Percentiles rank a stretch among this genome's conserved stretches.
phyloP scores from a whole-genome alignment of 1,139 yeast genomes.

The Geotrichum candidum region DNA sequence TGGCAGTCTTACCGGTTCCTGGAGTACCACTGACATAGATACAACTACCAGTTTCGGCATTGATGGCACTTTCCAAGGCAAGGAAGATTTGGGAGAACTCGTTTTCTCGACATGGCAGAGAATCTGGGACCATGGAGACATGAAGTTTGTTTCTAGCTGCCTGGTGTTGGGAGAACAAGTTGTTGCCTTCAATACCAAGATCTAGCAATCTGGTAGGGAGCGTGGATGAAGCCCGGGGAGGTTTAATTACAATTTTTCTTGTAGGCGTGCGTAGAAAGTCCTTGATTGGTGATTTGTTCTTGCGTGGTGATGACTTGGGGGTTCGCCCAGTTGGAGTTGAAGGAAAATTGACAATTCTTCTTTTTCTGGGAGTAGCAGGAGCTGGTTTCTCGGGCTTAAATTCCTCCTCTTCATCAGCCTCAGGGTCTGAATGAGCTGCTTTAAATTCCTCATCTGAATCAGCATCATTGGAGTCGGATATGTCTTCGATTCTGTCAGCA shows the following conservation, averaged over 20 bases:
- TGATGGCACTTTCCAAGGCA: conserved; percentile 70
- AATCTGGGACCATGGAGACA: conserved; percentile 54
- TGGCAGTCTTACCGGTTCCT: conserved; percentile 96
- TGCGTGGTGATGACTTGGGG: conserved; percentile 7
- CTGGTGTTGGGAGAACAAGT: conserved; percentile 6
- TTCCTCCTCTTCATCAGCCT: conserved; percentile 2
- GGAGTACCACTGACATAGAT: conserved; percentile 94
- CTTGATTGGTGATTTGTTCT: conserved; percentile 11
- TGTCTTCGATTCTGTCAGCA: not conserved
- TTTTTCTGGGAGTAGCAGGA: conserved; percentile 13
- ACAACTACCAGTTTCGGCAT: conserved; percentile 71
- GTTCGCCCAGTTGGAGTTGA: conserved; percentile 6
- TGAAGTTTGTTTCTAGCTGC: conserved; percentile 54
- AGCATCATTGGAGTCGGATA: not conserved
- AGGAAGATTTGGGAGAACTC: conserved; percentile 72
- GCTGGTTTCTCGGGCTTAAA: conserved; percentile 1
- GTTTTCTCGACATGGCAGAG: conserved; percentile 82
- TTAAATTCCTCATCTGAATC: conserved; percentile 2
- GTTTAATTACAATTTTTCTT: conserved; percentile 8
- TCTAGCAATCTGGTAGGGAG: not conserved
- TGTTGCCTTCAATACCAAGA: not conserved
- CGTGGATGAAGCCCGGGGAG: conserved; percentile 7
- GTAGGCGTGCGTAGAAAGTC: conserved; percentile 15
- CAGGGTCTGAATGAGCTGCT: not conserved
- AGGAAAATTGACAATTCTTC: not conserved